Percentiles rank a stretch among this genome's conserved stretches.
Conservation (phyloP, 192 early-diverging fungal genomes). For the Radiomyces spectabilis region DNA sequence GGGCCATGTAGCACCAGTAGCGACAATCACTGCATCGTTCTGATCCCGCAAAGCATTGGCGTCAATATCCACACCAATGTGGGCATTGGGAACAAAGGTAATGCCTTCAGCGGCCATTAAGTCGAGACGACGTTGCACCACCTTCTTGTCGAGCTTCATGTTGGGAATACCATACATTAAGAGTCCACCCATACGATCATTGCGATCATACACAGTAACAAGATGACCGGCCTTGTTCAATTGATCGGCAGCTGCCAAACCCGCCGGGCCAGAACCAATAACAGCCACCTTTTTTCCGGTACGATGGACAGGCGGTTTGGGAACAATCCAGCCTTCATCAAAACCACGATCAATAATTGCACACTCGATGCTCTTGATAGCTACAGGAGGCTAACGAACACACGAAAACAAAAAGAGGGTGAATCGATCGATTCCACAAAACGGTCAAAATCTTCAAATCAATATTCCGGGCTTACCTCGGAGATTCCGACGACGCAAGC, state of each 20-base stretch:
- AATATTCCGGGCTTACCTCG: too few species aligned
- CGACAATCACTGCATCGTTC: conserved; percentile 81
- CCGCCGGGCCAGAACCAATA: conserved; percentile 95
- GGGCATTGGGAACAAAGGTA: conserved; percentile 77
- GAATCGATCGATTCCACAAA: too few species aligned
- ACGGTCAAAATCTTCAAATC: too few species aligned
- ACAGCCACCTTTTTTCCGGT: conserved; percentile 83
- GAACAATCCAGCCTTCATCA: conserved; percentile 94
- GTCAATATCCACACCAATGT: conserved; percentile 82
- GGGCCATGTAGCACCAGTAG: conserved; percentile 96
- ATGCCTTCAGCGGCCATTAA: conserved; percentile 94
- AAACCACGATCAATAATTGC: conserved; percentile 98
- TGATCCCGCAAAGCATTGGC: conserved; percentile 54
- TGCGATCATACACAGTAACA: conserved; percentile 96
- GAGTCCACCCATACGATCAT: conserved; percentile 92
- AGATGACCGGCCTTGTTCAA: conserved; percentile 93
- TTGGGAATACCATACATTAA: conserved; percentile 99
- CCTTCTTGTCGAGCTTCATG: conserved; percentile 98
- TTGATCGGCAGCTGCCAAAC: conserved; percentile 93
- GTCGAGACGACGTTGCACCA: conserved; percentile 91
- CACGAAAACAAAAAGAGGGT: too few species aligned
- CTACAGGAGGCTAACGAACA: conserved; percentile 82
- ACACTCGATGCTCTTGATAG: conserved; percentile 95
- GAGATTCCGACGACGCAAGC: conserved; percentile 95
- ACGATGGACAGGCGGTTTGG: conserved; percentile 69